Evolutionary conservation across 495 filamentous ascomycete species (phyloP).

Genomic region (Xylaria intraflava): DNA sequence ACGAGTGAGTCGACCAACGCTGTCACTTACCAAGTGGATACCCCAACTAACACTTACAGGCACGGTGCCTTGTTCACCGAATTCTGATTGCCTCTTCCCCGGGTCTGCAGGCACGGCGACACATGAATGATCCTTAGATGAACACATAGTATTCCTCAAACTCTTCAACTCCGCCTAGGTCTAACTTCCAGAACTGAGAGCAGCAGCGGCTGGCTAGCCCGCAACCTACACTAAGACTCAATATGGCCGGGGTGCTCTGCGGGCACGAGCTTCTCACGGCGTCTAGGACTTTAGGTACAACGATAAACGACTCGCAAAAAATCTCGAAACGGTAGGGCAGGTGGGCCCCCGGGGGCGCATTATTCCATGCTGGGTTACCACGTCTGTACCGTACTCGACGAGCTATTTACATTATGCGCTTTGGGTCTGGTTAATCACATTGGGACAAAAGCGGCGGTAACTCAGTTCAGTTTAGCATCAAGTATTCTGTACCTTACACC

Average conservation of each 20-base stretch:
- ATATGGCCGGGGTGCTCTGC: background rate
- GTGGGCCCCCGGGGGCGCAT: too few species aligned
- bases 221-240: background rate
- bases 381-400: too few species aligned
- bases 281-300: background rate
- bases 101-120: background rate
- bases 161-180: background rate
- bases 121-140: background rate
- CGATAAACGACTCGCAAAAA: too few species aligned
- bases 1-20: slow-evolving; percentile 62
- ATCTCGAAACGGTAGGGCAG: too few species aligned
- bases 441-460: background rate
- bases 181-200: background rate
- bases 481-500: slow-evolving; percentile 1
- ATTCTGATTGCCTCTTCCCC: slow-evolving; percentile 43
- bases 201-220: background rate
- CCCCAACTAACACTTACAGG: slow-evolving; percentile 36
- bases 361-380: too few species aligned
- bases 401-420: too few species aligned
- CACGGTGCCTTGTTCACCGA: slow-evolving; percentile 67
- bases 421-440: too few species aligned
- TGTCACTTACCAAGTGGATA: background rate
- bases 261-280: background rate
- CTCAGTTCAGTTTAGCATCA: slow-evolving; percentile 5
- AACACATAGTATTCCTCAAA: background rate